phyloP scores from a whole-genome alignment of 257 asterid genomes.

The Plantago ovata region DNA sequence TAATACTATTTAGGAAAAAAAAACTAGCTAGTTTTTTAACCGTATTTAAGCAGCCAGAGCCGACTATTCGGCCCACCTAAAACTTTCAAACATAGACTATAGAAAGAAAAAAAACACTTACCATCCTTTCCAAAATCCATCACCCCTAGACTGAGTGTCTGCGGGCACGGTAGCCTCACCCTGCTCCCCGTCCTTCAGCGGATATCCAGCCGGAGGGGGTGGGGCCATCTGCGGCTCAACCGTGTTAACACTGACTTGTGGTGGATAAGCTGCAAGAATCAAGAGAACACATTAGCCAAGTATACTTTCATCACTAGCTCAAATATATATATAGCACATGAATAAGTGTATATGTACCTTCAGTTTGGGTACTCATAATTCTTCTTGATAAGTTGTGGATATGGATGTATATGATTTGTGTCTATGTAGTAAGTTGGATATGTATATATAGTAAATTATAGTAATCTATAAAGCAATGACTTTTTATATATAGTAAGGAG shows the following conservation, averaged over 20 bases:
- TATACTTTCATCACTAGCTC: neutral
- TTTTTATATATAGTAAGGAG: no score
- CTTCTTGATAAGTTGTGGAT: slow-evolving; percentile 26
- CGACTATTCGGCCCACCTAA: no score
- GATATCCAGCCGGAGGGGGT: slow-evolving; percentile 49
- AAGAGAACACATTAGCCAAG: neutral
- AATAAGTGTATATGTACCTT: neutral
- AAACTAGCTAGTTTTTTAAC: no score
- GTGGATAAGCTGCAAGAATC: slow-evolving; percentile 26
- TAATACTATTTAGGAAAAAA: neutral
- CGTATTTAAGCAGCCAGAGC: no score
- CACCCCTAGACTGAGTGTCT: slow-evolving; percentile 46
- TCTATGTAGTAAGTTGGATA: no score
- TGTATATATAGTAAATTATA: no score
- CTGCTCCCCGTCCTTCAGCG: slow-evolving; percentile 33
- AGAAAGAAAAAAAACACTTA: slow-evolving; percentile 6
- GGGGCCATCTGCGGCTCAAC: slow-evolving; percentile 37
- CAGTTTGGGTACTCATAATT: slow-evolving; percentile 29
- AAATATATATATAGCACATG: neutral
- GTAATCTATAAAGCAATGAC: no score
- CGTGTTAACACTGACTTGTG: slow-evolving; percentile 30
- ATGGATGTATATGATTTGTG: neutral
- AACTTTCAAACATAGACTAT: no score
- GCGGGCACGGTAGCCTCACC: slow-evolving; percentile 16
- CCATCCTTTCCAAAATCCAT: slow-evolving; percentile 66